These are phyloP conservation scores for Pyrus bretschneideri DNA, from an alignment of 306 rosid species.

Conservation along the genomic window DNA sequence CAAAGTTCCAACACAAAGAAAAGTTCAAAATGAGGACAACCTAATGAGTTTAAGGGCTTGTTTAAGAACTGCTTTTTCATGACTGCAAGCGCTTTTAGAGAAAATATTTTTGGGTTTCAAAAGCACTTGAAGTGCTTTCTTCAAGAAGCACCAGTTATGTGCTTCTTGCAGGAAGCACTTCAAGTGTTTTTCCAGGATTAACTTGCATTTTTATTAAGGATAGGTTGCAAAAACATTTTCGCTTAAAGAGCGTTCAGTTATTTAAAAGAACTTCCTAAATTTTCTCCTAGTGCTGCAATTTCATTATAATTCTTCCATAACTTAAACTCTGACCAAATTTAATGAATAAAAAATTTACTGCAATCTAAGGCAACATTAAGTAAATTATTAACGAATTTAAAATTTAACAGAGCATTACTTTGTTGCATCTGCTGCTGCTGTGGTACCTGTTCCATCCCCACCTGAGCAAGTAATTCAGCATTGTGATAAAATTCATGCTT, in stretches of 20 bases:
- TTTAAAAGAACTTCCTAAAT: not conserved
- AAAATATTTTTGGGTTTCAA: too few relatives aligned
- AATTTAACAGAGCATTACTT: constrained; percentile 44
- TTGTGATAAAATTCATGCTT: constrained; percentile 3
- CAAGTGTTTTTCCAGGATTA: too few relatives aligned
- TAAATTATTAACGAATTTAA: not conserved
- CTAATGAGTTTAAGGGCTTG: not conserved
- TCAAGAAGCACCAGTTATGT: too few relatives aligned
- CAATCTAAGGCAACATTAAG: not conserved
- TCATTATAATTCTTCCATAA: too few relatives aligned
- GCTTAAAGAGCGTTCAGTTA: too few relatives aligned
- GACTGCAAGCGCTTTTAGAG: too few relatives aligned
- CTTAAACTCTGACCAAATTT: not conserved
- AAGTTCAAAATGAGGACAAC: not conserved
- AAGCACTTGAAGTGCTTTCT: too few relatives aligned
- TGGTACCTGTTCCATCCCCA: constrained; percentile 46
- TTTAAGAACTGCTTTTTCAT: too few relatives aligned
- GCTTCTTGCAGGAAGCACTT: too few relatives aligned
- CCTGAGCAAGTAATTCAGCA: constrained; percentile 45
- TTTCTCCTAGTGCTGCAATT: not conserved
- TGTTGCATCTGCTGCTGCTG: constrained; percentile 77
- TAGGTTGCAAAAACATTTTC: too few relatives aligned
- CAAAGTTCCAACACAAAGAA: not conserved
- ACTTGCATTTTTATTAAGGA: too few relatives aligned
- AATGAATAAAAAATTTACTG: not conserved